phyloP scores from a whole-genome alignment of 2,329 filamentous ascomycete genomes.

The Fonsecaea pedrosoi region DNA sequence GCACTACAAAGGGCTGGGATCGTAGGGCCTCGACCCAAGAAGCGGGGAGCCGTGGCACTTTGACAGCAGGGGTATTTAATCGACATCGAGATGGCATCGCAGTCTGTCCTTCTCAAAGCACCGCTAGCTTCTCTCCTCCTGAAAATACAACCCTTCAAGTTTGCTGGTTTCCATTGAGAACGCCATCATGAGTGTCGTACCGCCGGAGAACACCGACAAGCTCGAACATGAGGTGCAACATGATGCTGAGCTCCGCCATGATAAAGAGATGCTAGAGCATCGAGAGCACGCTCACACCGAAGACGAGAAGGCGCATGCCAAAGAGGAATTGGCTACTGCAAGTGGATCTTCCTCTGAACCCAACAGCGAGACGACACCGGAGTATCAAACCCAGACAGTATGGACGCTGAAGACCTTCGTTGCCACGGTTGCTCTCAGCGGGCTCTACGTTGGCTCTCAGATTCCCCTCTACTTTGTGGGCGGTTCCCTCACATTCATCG shows the following conservation, averaged over 20 bases:
- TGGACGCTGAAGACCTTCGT: constrained; percentile 27
- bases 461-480: constrained; percentile 36
- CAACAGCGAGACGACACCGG: constrained; percentile 12
- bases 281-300: constrained; percentile 14
- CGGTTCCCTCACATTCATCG: constrained; percentile 33
- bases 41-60: constrained; percentile 3
- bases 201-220: constrained; percentile 27
- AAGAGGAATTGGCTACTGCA: background rate
- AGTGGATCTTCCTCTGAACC: constrained; percentile 1
- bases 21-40: constrained; percentile 8
- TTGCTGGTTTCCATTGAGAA: background rate
- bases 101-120: background rate
- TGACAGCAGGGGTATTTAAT: constrained; percentile 14
- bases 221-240: constrained; percentile 29
- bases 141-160: background rate
- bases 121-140: background rate
- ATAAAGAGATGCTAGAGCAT: constrained; percentile 22
- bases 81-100: background rate
- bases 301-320: constrained; percentile 9
- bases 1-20: background rate
- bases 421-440: constrained; percentile 21
- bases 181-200: constrained; percentile 28
- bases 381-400: constrained; percentile 27
- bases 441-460: constrained; percentile 32
- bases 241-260: constrained; percentile 19